Conservation (phyloP, 208 protist genomes). For the Crithidia acanthocephali region DNA sequence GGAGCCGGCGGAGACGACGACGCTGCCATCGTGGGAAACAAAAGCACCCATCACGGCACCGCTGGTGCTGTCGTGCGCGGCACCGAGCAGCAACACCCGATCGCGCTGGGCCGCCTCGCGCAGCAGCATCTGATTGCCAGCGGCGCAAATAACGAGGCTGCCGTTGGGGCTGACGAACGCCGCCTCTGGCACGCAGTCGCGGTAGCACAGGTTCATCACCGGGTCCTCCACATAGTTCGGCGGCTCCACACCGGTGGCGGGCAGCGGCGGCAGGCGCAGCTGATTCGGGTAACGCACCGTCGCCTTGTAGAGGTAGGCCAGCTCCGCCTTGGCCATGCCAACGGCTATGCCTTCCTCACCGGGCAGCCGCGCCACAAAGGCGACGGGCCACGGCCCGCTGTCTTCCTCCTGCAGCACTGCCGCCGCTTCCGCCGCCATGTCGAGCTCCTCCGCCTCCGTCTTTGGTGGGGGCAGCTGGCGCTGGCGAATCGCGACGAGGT, state of each 20-base stretch:
- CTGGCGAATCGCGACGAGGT: conserved; percentile 80
- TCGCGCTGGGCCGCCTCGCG: conserved; percentile 9
- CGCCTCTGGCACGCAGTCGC: conserved; percentile 46
- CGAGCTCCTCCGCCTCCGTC: conserved; percentile 57
- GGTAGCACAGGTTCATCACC: conserved; percentile 83
- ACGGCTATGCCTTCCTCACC: conserved; percentile 37
- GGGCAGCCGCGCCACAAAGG: conserved; percentile 51
- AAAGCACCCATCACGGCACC: conserved; percentile 58
- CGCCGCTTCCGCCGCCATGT: conserved; percentile 63
- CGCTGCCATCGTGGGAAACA: conserved; percentile 85
- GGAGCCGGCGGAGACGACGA: conserved; percentile 83
- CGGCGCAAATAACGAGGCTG: conserved; percentile 53
- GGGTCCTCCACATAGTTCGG: conserved; percentile 91
- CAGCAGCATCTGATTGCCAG: conserved; percentile 37
- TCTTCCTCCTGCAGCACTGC: conserved; percentile 73
- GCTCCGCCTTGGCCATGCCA: conserved; percentile 72
- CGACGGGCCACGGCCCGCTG: conserved; percentile 75
- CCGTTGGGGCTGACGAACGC: conserved; percentile 43
- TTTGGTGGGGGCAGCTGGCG: conserved; percentile 63
- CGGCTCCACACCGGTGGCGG: conserved; percentile 85
- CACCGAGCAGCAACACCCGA: conserved; percentile 38
- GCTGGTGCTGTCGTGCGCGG: conserved; percentile 85
- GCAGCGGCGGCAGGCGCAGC: conserved; percentile 73
- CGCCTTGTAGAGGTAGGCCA: conserved; percentile 72
- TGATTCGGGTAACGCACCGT: conserved; percentile 65